These are phyloP conservation scores for Hypomontagnella monticulosa DNA, from an alignment of 495 filamentous ascomycete genomes.

Conservation along the genomic window DNA sequence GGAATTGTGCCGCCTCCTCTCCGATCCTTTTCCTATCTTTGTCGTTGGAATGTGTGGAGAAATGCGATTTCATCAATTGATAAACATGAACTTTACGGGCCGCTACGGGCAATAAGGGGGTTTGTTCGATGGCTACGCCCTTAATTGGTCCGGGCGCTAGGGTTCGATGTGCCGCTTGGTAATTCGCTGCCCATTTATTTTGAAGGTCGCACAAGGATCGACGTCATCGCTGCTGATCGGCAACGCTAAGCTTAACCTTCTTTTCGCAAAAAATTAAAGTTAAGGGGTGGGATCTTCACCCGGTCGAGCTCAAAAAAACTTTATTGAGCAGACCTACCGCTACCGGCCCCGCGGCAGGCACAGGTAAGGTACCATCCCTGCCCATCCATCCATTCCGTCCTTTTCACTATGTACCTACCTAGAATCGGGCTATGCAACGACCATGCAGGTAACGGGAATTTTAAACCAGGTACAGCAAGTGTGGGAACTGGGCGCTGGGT, in stretches of 20 bases:
- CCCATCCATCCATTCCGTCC: not conserved
- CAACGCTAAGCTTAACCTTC: slow-evolving; percentile 32
- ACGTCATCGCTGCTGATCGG: slow-evolving; percentile 31
- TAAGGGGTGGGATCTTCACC: slow-evolving; percentile 18
- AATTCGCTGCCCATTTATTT: not conserved
- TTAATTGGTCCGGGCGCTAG: slow-evolving; percentile 10
- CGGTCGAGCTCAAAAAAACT: slow-evolving; percentile 16
- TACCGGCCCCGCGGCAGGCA: slow-evolving; percentile 11
- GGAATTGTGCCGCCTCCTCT: too few species aligned
- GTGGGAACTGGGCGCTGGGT: not conserved
- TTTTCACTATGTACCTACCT: not conserved
- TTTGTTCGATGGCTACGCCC: not conserved
- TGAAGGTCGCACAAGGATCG: slow-evolving; percentile 18
- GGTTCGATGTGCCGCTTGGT: not conserved
- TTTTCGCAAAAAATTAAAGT: slow-evolving; percentile 29
- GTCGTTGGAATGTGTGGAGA: too few species aligned
- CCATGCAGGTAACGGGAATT: slow-evolving; percentile 2
- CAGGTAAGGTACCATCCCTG: not conserved
- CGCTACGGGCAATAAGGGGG: too few species aligned
- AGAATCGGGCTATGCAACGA: slow-evolving; percentile 1
- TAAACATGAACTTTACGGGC: too few species aligned
- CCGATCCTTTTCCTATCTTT: too few species aligned
- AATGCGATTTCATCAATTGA: too few species aligned
- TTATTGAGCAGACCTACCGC: not conserved
- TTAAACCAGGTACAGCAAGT: not conserved